phyloP scores from a whole-genome alignment of 495 filamentous ascomycete genomes.

The Penicillium cinerascens region DNA sequence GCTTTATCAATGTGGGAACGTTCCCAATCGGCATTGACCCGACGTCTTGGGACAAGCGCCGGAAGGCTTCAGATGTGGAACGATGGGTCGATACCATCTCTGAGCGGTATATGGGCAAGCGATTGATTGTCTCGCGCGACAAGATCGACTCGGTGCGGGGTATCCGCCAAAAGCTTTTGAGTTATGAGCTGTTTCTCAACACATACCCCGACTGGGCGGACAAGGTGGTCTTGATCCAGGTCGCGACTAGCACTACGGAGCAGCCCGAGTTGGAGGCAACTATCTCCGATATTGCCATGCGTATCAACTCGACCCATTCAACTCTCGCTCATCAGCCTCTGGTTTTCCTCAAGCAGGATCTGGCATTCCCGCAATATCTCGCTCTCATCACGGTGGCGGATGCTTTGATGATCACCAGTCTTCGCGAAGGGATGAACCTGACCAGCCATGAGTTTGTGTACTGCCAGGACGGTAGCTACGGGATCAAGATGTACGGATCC shows the following conservation, averaged over 20 bases:
- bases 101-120: conserved; percentile 77
- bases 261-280: conserved; percentile 81
- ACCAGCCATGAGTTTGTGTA: conserved; percentile 90
- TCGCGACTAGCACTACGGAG: conserved; percentile 83
- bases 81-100: conserved; percentile 75
- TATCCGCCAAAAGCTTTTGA: conserved; percentile 85
- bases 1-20: conserved; percentile 79
- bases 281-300: conserved; percentile 86
- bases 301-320: conserved; percentile 84
- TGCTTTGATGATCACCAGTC: conserved; percentile 84
- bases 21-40: conserved; percentile 75
- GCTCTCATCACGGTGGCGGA: conserved; percentile 85
- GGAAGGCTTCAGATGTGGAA: conserved; percentile 67
- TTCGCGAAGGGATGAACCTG: conserved; percentile 94
- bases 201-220: conserved; percentile 85
- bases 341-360: conserved; percentile 93
- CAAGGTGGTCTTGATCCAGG: conserved; percentile 86
- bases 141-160: conserved; percentile 90
- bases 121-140: conserved; percentile 84
- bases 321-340: conserved; percentile 86
- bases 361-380: conserved; percentile 84
- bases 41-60: conserved; percentile 63
- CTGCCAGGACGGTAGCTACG: conserved; percentile 81
- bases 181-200: conserved; percentile 91
- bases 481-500: conserved; percentile 74